Evolutionary conservation across 768 basidiomycete genomes (phyloP).

Genomic region (Lepiota subincarnata): DNA sequence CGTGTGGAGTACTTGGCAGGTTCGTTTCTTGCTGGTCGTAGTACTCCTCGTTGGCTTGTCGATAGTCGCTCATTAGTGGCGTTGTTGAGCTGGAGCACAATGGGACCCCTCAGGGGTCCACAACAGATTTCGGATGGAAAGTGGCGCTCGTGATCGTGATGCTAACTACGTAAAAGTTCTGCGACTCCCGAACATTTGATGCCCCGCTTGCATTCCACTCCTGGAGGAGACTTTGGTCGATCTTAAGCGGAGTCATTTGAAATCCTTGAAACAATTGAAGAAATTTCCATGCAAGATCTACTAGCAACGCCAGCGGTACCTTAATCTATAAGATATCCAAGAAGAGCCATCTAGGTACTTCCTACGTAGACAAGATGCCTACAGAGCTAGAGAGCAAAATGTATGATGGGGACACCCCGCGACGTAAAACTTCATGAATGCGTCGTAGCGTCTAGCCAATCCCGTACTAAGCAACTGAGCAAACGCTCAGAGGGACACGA

Average conservation of each 20-base stretch:
- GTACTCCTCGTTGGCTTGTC: slow-evolving; percentile 33
- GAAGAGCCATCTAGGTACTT: slow-evolving; percentile 2
- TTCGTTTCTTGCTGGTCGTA: slow-evolving; percentile 25
- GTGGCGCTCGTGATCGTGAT: slow-evolving; percentile 6
- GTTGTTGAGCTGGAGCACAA: not conserved
- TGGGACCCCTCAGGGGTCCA: too few species aligned
- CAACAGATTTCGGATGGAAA: too few species aligned
- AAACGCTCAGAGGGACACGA: not conserved
- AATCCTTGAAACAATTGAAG: not conserved
- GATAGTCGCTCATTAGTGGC: slow-evolving; percentile 19
- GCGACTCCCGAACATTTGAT: not conserved
- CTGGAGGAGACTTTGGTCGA: too few species aligned
- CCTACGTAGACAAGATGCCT: not conserved
- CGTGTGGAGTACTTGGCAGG: slow-evolving; percentile 17
- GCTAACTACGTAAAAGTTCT: not conserved
- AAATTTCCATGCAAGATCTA: not conserved
- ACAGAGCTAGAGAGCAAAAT: not conserved
- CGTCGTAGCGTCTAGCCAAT: slow-evolving; percentile 13
- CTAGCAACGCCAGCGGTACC: slow-evolving; percentile 7
- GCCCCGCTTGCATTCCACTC: too few species aligned
- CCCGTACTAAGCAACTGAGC: not conserved
- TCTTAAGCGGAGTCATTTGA: too few species aligned
- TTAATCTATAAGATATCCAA: slow-evolving; percentile 4
- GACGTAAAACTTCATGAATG: slow-evolving; percentile 19
- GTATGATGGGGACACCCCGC: slow-evolving; percentile 8